These are phyloP conservation scores for Apiospora aurea DNA, from an alignment of 2,329 filamentous ascomycete species.

Conservation along the genomic window DNA sequence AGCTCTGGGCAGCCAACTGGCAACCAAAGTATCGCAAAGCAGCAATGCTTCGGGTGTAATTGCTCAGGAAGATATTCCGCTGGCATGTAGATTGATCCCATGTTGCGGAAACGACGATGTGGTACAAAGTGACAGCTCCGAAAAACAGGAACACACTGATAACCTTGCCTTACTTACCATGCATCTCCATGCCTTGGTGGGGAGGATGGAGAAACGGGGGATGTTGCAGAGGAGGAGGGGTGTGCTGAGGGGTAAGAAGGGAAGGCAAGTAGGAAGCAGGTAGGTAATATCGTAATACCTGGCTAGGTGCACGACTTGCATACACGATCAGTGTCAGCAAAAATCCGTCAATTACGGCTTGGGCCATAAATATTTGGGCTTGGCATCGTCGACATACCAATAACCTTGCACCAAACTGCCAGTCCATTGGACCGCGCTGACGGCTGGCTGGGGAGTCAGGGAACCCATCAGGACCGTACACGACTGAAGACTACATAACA, in stretches of 20 bases:
- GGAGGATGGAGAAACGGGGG: constrained; percentile 13
- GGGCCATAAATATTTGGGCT: constrained; percentile 2
- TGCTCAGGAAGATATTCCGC: neutral
- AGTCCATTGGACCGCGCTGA: neutral
- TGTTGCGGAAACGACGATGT: neutral
- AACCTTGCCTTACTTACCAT: neutral
- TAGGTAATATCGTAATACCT: neutral
- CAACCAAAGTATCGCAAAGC: neutral
- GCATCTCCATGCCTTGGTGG: neutral
- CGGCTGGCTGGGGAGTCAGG: neutral
- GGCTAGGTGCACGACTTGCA: constrained; percentile 4
- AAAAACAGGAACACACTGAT: neutral
- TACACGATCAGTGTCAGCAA: constrained; percentile 18
- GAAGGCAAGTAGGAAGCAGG: too few species aligned
- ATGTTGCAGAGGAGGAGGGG: constrained; percentile 11
- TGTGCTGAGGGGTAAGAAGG: constrained; percentile 6
- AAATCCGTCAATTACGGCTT: constrained; percentile 8
- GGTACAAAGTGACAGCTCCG: neutral
- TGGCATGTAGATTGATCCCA: neutral
- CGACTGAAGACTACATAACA: neutral
- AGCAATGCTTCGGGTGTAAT: neutral
- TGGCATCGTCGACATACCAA: neutral
- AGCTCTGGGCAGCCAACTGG: neutral
- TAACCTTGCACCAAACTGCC: neutral
- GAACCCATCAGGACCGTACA: constrained; percentile 4